These are phyloP conservation scores for Hypoxylon sp. DNA, from an alignment of 2,329 filamentous ascomycete species.

Conservation along the genomic window DNA sequence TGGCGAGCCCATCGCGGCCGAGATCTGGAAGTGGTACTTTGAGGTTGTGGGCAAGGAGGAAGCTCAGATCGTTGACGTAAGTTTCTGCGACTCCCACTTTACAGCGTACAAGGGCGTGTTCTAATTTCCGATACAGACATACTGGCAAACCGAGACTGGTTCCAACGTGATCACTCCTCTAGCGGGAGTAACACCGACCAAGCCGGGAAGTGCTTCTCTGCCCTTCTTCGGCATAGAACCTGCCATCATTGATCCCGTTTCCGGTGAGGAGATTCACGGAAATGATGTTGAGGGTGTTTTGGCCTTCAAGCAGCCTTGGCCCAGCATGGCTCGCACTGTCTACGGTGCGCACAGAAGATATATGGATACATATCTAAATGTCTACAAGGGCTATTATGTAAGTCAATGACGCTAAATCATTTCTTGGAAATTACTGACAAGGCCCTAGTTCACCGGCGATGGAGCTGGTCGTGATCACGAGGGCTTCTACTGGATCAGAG, in stretches of 20 bases:
- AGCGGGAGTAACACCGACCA: constrained; percentile 92
- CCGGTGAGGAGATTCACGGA: constrained; percentile 89
- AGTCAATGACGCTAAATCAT: constrained; percentile 51
- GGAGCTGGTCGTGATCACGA: constrained; percentile 96
- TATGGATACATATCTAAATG: constrained; percentile 97
- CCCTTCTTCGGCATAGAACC: constrained; percentile 99
- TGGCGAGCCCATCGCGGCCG: constrained; percentile 95
- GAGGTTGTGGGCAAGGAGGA: constrained; percentile 93
- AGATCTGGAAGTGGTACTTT: constrained; percentile 99
- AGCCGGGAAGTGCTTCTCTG: constrained; percentile 93
- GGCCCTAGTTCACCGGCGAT: constrained; percentile 82
- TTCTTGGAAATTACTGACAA: constrained; percentile 28
- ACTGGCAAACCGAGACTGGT: constrained; percentile 99
- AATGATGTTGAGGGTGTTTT: constrained; percentile 98
- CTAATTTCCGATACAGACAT: constrained; percentile 74
- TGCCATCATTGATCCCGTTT: constrained; percentile 95
- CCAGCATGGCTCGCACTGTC: constrained; percentile 97
- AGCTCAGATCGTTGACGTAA: constrained; percentile 91
- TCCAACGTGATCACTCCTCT: constrained; percentile 95
- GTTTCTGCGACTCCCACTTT: constrained; percentile 50
- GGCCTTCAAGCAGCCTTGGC: constrained; percentile 97
- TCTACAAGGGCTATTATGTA: constrained; percentile 98
- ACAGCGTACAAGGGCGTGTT: constrained; percentile 1
- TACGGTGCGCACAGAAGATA: constrained; percentile 98
- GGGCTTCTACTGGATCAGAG: constrained; percentile 99